Conservation (phyloP, 2,329 filamentous ascomycete genomes). For the Alternaria atra region DNA sequence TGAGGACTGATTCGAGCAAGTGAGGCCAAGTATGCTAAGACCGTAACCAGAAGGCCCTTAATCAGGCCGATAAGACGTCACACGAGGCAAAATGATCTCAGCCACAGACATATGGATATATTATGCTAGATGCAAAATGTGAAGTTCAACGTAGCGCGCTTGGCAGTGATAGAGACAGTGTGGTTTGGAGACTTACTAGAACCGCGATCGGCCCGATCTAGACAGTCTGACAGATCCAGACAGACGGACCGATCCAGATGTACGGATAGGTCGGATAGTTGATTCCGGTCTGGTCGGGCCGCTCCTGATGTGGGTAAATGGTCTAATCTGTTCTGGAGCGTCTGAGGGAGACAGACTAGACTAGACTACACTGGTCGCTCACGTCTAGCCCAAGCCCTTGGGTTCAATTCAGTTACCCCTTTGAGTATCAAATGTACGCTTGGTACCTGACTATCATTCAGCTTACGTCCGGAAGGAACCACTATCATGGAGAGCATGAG, state of each 20-base stretch:
- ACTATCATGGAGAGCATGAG: background rate
- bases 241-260: background rate
- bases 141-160: background rate
- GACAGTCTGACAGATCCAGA: background rate
- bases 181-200: background rate
- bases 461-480: background rate
- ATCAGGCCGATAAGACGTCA: background rate
- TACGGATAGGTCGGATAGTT: background rate
- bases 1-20: background rate
- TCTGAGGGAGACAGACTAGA: background rate
- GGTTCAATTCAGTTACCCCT: background rate
- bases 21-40: background rate
- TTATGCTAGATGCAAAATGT: background rate
- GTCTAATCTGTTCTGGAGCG: background rate
- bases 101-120: background rate
- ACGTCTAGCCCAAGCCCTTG: background rate
- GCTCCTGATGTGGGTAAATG: background rate
- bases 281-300: background rate
- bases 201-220: background rate
- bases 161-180: background rate
- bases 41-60: background rate
- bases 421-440: background rate
- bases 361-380: background rate
- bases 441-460: background rate
- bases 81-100: rapidly evolving